These are phyloP conservation scores for Lablab purpureus DNA, from an alignment of 306 rosid species.

Conservation along the genomic window DNA sequence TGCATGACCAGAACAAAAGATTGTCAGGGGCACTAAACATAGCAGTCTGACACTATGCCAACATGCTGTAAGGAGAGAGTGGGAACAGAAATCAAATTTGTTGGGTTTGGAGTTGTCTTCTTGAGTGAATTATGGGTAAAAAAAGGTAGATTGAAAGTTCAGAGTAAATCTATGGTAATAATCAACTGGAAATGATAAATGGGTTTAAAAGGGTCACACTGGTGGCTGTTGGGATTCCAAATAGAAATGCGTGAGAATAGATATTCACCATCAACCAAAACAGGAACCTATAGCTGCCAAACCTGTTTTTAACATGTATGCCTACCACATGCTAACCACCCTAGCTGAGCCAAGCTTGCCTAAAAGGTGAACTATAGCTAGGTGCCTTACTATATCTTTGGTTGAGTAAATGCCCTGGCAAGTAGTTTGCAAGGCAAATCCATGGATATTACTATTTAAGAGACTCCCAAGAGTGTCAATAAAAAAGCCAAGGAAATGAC, in stretches of 20 bases:
- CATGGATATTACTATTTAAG: constrained; percentile 6
- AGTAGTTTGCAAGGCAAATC: constrained; percentile 10
- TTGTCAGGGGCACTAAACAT: constrained; percentile 38
- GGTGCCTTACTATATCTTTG: constrained; percentile 18
- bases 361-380: constrained; percentile 10
- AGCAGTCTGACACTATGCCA: constrained; percentile 28
- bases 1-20: constrained; percentile 59
- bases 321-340: constrained; percentile 18
- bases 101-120: background rate
- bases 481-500: constrained; percentile 23
- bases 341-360: constrained; percentile 25
- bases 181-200: constrained; percentile 9
- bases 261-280: constrained; percentile 30
- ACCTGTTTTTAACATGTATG: constrained; percentile 21
- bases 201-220: constrained; percentile 25
- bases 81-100: constrained; percentile 14
- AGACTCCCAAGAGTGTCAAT: constrained; percentile 32
- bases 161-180: constrained; percentile 10
- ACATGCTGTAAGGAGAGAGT: constrained; percentile 26
- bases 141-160: constrained; percentile 22
- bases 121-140: background rate
- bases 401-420: background rate
- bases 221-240: background rate
- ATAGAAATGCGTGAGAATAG: background rate
- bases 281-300: constrained; percentile 11